These are phyloP conservation scores for Cystodermella granulosa DNA, from an alignment of 1,284 basidiomycete species.

Conservation along the genomic window DNA sequence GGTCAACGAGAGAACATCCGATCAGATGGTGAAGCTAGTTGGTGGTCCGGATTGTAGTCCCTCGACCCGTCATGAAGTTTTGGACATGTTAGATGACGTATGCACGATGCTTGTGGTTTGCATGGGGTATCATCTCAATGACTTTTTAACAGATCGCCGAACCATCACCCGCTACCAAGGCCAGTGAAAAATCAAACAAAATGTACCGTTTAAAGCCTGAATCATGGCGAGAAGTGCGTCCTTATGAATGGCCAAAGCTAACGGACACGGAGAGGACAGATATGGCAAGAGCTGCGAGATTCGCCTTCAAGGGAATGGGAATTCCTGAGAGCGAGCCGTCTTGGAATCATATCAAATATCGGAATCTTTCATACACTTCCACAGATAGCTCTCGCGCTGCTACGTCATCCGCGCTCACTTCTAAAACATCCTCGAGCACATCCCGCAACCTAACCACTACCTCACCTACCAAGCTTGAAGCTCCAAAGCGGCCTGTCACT, in stretches of 20 bases:
- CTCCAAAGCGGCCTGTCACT: conserved; percentile 42
- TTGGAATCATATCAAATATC: conserved; percentile 45
- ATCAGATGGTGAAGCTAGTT: conserved; percentile 43
- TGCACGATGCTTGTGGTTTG: conserved; percentile 15
- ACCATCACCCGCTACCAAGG: conserved; percentile 32
- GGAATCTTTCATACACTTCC: conserved; percentile 10
- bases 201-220: conserved; percentile 51
- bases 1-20: conserved; percentile 42
- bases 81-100: conserved; percentile 49
- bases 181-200: conserved; percentile 34
- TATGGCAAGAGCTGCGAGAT: conserved; percentile 49
- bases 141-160: conserved; percentile 49
- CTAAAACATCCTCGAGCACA: conserved; percentile 8
- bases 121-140: conserved; percentile 2
- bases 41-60: conserved; percentile 35
- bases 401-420: conserved; percentile 17
- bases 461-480: conserved; percentile 24
- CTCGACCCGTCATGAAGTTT: conserved; percentile 38
- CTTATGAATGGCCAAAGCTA: conserved; percentile 54
- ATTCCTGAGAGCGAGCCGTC: conserved; percentile 54
- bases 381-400: conserved; percentile 6
- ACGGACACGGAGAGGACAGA: conserved; percentile 42
- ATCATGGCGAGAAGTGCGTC: conserved; percentile 63
- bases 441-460: conserved; percentile 8
- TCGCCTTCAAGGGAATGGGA: conserved; percentile 44